A percentile compares a stretch with the other conserved stretches of the same genome.
phyloP scores from a whole-genome alignment of 164 flowering plant genomes.

The Annona cherimola region DNA sequence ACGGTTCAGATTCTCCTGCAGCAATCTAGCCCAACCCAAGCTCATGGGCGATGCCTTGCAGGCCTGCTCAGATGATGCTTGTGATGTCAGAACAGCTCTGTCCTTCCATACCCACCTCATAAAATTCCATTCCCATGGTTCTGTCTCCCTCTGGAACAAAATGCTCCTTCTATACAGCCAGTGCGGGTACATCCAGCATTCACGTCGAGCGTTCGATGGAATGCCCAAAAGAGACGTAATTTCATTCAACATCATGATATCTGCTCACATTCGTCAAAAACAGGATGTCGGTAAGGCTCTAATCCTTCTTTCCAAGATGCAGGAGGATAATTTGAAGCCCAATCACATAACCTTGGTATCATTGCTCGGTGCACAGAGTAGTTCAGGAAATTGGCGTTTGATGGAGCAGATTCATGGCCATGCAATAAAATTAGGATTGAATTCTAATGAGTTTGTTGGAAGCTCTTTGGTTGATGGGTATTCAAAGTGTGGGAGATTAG shows the following conservation, averaged over 20 bases:
- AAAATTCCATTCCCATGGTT: slow-evolving; percentile 12
- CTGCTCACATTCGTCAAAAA: neutral
- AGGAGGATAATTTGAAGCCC: slow-evolving; percentile 14
- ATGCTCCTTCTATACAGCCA: slow-evolving; percentile 18
- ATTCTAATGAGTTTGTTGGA: slow-evolving; percentile 24
- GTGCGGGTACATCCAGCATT: neutral
- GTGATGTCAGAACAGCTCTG: slow-evolving; percentile 7
- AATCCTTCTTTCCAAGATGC: slow-evolving; percentile 14
- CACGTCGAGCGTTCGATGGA: slow-evolving; percentile 16
- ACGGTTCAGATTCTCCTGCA: neutral
- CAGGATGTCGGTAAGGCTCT: neutral
- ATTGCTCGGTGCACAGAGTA: slow-evolving; percentile 11
- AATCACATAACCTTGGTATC: slow-evolving; percentile 17
- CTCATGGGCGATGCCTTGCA: slow-evolving; percentile 7
- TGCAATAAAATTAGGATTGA: slow-evolving; percentile 13
- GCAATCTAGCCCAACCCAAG: neutral
- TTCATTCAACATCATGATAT: slow-evolving; percentile 20
- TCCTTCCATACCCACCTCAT: slow-evolving; percentile 21
- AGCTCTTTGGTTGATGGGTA: slow-evolving; percentile 24
- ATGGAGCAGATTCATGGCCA: slow-evolving; percentile 21
- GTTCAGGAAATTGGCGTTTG: neutral
- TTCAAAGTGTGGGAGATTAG: slow-evolving; percentile 21
- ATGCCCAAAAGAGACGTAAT: slow-evolving; percentile 20
- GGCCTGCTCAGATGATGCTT: neutral
- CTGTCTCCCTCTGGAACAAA: slow-evolving; percentile 27